Percentiles rank a stretch among this genome's conserved stretches.
Evolutionary conservation across 148 eudicot species (phyloP).

Genomic region (Nepenthes mirabilis): DNA sequence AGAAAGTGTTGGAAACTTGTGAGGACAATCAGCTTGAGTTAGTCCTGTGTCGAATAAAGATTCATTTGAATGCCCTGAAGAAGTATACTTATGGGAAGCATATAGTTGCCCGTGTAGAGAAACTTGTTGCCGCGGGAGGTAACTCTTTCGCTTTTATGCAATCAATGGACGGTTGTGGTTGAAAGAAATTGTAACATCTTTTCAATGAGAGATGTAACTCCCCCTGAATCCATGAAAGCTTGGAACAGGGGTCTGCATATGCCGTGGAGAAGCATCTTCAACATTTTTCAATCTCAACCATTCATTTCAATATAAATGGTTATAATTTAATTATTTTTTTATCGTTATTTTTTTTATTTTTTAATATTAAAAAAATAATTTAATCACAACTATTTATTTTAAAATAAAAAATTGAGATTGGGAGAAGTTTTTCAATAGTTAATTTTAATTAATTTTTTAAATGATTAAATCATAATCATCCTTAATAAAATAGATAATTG

Average conservation of each 20-base stretch:
- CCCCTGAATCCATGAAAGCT: not conserved
- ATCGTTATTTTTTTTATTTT: too few species aligned
- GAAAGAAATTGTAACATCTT: not conserved
- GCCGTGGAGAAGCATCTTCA: too few species aligned
- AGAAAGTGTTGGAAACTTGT: constrained; percentile 83
- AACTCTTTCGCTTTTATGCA: constrained; percentile 4
- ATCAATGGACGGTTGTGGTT: too few species aligned
- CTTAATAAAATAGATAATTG: too few species aligned
- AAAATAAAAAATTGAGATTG: too few species aligned
- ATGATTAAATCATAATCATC: too few species aligned
- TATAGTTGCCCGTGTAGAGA: constrained; percentile 89
- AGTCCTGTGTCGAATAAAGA: constrained; percentile 61
- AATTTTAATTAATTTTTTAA: too few species aligned
- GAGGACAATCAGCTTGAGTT: constrained; percentile 78
- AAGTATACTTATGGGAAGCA: constrained; percentile 88
- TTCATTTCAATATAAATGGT: not conserved
- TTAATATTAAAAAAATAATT: too few species aligned
- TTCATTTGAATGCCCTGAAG: constrained; percentile 71
- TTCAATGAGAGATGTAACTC: not conserved
- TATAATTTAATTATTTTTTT: not conserved
- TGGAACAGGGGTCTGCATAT: not conserved
- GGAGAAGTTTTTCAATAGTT: too few species aligned
- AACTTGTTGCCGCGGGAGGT: constrained; percentile 92
- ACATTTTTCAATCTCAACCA: not conserved
- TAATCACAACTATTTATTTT: too few species aligned